Conservation (phyloP, 1,284 basidiomycete genomes). For the Leccinum fallax region DNA sequence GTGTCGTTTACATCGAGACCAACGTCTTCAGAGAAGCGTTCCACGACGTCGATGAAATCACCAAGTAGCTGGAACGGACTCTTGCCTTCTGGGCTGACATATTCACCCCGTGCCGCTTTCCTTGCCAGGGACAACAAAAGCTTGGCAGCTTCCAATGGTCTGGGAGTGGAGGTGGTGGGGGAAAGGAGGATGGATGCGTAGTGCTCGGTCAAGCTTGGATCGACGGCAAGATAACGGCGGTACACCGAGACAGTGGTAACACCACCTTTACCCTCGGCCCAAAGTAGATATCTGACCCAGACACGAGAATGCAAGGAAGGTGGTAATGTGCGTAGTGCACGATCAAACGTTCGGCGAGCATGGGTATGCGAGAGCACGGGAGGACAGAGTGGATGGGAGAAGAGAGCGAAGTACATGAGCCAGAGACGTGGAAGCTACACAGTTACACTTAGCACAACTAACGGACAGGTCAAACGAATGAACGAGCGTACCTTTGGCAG, state of each 20-base stretch:
- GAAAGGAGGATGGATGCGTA: slow-evolving; percentile 81
- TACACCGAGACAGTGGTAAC: slow-evolving; percentile 86
- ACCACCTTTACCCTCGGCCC: slow-evolving; percentile 89
- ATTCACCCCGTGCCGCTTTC: slow-evolving; percentile 82
- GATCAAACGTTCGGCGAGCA: slow-evolving; percentile 92
- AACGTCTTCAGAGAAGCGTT: slow-evolving; percentile 90
- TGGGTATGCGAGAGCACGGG: slow-evolving; percentile 85
- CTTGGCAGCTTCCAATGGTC: slow-evolving; percentile 93
- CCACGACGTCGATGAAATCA: slow-evolving; percentile 92
- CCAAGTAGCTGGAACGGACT: slow-evolving; percentile 93
- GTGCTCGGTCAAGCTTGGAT: slow-evolving; percentile 84
- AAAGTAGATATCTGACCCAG: slow-evolving; percentile 94
- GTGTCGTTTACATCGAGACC: slow-evolving; percentile 87
- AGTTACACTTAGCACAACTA: slow-evolving; percentile 13
- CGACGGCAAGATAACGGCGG: slow-evolving; percentile 86
- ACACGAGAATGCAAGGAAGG: slow-evolving; percentile 93
- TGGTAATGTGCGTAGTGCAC: slow-evolving; percentile 90
- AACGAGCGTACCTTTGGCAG: slow-evolving; percentile 74
- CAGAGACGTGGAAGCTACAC: slow-evolving; percentile 88
- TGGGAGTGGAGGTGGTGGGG: slow-evolving; percentile 63
- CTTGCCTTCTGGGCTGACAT: slow-evolving; percentile 90
- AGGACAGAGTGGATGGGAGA: slow-evolving; percentile 91
- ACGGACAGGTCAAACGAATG: slow-evolving; percentile 2
- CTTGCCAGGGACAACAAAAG: slow-evolving; percentile 83
- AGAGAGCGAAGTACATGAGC: slow-evolving; percentile 90